phyloP scores from a whole-genome alignment of 2,329 filamentous ascomycete genomes.

The Beauveria asiatica region DNA sequence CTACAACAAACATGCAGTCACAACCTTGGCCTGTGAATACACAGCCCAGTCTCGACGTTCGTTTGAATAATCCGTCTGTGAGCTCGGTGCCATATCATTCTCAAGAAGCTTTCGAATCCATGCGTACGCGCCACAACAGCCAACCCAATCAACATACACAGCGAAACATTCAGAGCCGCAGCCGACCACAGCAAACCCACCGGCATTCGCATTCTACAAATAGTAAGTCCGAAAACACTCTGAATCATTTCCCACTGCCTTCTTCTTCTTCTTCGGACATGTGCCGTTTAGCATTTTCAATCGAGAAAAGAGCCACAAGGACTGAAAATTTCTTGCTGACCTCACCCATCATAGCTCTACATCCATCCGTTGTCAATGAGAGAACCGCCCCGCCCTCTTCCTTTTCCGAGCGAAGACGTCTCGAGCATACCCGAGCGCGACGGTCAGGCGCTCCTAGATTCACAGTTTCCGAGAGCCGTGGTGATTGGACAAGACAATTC shows the following conservation, averaged over 20 bases:
- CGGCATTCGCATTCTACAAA: background rate
- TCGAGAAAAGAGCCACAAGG: too few species aligned
- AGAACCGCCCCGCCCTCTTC: constrained; percentile 10
- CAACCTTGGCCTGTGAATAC: background rate
- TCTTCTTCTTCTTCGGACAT: too few species aligned
- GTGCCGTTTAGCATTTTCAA: too few species aligned
- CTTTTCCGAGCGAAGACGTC: constrained; percentile 19
- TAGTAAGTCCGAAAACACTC: background rate
- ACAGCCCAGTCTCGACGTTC: background rate
- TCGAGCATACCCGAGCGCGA: constrained; percentile 19
- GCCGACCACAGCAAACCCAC: background rate
- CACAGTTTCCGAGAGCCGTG: constrained; percentile 16
- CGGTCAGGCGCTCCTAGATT: constrained; percentile 19
- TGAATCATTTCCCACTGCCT: too few species aligned
- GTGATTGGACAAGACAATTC: constrained; percentile 8
- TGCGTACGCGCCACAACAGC: background rate
- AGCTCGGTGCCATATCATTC: background rate
- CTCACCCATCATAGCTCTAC: background rate
- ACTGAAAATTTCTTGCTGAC: background rate
- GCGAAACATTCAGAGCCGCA: background rate
- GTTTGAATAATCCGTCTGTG: background rate
- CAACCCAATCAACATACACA: background rate
- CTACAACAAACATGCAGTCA: background rate
- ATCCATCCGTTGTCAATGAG: background rate
- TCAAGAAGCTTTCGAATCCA: background rate